phyloP scores from a whole-genome alignment of 2,329 filamentous ascomycete species.

The Sclerotinia sclerotiorum region DNA sequence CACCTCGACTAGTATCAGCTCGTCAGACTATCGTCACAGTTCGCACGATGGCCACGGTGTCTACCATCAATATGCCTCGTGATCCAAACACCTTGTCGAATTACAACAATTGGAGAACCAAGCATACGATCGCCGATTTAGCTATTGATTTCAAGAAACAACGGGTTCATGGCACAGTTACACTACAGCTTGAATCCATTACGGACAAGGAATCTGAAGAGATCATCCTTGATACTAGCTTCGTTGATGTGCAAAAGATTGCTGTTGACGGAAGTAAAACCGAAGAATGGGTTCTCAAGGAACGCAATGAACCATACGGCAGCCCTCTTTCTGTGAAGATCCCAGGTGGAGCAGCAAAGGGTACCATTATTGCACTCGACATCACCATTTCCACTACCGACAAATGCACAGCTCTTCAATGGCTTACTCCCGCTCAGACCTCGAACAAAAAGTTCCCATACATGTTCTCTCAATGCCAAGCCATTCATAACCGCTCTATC shows the following conservation, averaged over 20 bases:
- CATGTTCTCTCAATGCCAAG: conserved; percentile 98
- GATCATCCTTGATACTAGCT: conserved; percentile 86
- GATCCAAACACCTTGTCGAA: conserved; percentile 92
- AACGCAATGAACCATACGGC: conserved; percentile 71
- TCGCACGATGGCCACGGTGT: conserved; percentile 31
- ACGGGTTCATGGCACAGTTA: conserved; percentile 73
- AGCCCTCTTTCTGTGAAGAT: conserved; percentile 67
- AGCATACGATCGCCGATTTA: conserved; percentile 79
- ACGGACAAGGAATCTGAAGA: conserved; percentile 71
- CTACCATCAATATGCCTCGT: conserved; percentile 44
- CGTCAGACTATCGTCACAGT: conserved; percentile 24
- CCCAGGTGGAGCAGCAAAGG: conserved; percentile 54
- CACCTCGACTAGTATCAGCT: conserved; percentile 25
- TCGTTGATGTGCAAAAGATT: conserved; percentile 71
- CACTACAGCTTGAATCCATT: conserved; percentile 73
- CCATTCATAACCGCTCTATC: conserved; percentile 88
- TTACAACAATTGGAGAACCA: conserved; percentile 83
- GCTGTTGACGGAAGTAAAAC: conserved; percentile 63
- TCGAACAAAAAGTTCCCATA: conserved; percentile 95
- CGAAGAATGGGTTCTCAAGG: conserved; percentile 63
- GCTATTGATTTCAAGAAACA: conserved; percentile 81
- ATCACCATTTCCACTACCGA: conserved; percentile 79
- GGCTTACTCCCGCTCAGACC: conserved; percentile 90
- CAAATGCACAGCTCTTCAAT: conserved; percentile 89
- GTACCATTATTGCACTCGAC: conserved; percentile 54